Evolutionary conservation across 257 asterid species (phyloP), one percentile per base, ranked within the genome.

Genomic region (Asclepias syriaca): DNA sequence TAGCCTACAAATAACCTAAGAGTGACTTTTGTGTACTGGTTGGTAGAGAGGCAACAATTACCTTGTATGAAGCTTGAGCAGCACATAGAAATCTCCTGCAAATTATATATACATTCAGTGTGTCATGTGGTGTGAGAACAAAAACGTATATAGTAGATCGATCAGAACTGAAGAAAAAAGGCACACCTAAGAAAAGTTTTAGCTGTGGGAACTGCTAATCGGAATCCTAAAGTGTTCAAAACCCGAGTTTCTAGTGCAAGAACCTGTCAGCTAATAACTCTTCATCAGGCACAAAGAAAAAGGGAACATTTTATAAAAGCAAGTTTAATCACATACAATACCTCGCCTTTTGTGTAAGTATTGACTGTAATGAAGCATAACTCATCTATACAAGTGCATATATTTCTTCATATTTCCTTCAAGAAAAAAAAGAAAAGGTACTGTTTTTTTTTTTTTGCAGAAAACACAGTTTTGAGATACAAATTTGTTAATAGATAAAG

Each of bases 361-460:
- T 85, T 88, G 79, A 86, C 98, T 24, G 96, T 92, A 80, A 88
- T 82, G 76, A 79, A 82, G 84, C 98, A 92, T 54, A 88, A 85
- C 32, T 90, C 93, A 60, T 90, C 98, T 77, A 88, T 92, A 22
- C 79, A 85, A 72, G 95, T 24, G 95, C 86, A 85, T 89, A 87
- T 71, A 90, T 88, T 87, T 92, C 96, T 84, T 92, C 98, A 43
- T 92, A 92, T 72, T 92, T 92, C 85, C 98, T 92, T 77, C 79
- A 83, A 72, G 61, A 51, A 71, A 65, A 57, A 74, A 70, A 73
- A n/a, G 48, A 29, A 29, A 29, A 29, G 34, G 24, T 6, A 63
- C n/a, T 9, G 24, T 49, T 34, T 34, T 0, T 1, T 6, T 64
- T 72, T 48, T 70, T 71, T 57, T 9, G 14, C 34, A 61, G 24